phyloP scores from a whole-genome alignment of 2,329 filamentous ascomycete species.

The Cladosporium sp. region DNA sequence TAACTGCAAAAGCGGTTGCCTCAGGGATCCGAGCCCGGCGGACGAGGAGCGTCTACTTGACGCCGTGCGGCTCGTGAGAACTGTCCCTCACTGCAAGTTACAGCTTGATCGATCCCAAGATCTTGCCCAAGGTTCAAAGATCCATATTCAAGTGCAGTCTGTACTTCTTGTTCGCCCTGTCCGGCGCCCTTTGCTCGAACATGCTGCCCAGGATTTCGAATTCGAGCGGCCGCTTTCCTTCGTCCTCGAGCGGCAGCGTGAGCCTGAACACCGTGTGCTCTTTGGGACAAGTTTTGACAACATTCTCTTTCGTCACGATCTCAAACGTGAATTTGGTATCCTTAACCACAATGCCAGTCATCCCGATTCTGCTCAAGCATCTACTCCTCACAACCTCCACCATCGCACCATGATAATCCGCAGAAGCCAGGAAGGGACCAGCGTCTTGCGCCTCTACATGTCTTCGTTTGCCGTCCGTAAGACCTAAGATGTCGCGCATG shows the following conservation, averaged over 20 bases:
- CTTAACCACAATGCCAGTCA: conserved; percentile 80
- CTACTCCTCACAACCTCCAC: conserved; percentile 77
- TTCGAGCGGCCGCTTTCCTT: conserved; percentile 48
- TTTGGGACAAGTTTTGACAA: conserved; percentile 78
- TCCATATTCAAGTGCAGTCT: conserved; percentile 76
- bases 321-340: conserved; percentile 86
- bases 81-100: too few relatives aligned
- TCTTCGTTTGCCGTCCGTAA: conserved; percentile 36
- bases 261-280: conserved; percentile 84
- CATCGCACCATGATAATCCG: conserved; percentile 85
- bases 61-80: too few relatives aligned
- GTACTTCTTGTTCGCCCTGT: conserved; percentile 87
- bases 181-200: conserved; percentile 75
- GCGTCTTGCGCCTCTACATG: conserved; percentile 57
- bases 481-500: conserved; percentile 72
- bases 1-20: too few relatives aligned
- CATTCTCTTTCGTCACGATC: conserved; percentile 67
- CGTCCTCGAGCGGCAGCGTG: conserved; percentile 52
- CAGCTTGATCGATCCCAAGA: too few relatives aligned
- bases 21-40: too few relatives aligned
- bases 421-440: conserved; percentile 69
- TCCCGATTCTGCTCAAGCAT: conserved; percentile 76
- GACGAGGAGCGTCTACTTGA: too few relatives aligned
- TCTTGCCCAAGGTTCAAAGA: not conserved
- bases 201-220: conserved; percentile 88